A percentile compares a stretch with the other conserved stretches of the same genome.
Conservation (phyloP, 129 eudicot genomes). For the Artemisia tridentata region DNA sequence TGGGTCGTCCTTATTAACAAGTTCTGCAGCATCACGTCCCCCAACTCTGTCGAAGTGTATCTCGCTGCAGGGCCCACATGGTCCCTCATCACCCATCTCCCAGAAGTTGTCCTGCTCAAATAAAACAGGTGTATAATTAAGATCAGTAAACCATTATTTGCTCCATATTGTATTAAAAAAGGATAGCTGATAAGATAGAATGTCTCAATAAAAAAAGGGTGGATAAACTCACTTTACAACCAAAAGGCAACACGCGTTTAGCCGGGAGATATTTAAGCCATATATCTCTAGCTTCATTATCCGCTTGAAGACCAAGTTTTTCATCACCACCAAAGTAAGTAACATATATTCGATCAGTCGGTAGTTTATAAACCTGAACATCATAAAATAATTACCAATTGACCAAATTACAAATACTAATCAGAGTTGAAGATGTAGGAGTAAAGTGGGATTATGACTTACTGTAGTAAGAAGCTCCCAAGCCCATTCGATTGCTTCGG, state of each 20-base stretch:
- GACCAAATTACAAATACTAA: background rate
- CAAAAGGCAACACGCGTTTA: constrained; percentile 82
- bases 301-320: constrained; percentile 84
- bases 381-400: constrained; percentile 3
- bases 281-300: constrained; percentile 71
- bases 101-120: constrained; percentile 82
- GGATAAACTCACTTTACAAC: constrained; percentile 67
- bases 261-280: constrained; percentile 85
- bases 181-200: too few relatives aligned
- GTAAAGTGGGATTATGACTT: constrained; percentile 5
- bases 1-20: constrained; percentile 94
- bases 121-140: background rate
- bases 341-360: constrained; percentile 78
- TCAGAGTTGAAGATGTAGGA: background rate
- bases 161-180: background rate
- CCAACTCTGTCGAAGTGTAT: constrained; percentile 97
- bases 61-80: constrained; percentile 99
- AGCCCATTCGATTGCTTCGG: constrained; percentile 89
- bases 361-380: constrained; percentile 71
- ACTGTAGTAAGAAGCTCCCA: constrained; percentile 93
- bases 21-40: constrained; percentile 78
- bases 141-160: constrained; percentile 2
- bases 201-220: background rate
- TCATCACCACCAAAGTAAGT: constrained; percentile 99
- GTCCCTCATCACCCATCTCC: constrained; percentile 99